Evolutionary conservation across 2,329 filamentous ascomycete species (phyloP).

Genomic region (Arthrobotrys conoides): DNA sequence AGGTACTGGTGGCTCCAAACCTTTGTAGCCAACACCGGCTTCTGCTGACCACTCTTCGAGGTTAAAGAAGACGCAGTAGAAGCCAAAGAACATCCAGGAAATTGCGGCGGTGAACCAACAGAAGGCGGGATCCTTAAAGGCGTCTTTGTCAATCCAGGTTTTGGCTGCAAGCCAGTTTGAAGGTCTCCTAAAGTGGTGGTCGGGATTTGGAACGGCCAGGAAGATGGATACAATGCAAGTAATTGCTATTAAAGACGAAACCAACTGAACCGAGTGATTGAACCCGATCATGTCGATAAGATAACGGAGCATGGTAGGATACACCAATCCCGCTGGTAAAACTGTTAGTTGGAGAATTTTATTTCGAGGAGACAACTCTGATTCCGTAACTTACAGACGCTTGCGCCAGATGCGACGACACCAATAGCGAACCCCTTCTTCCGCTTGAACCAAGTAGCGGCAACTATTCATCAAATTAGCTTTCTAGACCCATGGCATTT

Average conservation of each 20-base stretch:
- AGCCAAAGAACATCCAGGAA: slow-evolving; percentile 58
- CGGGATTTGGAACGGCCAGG: slow-evolving; percentile 48
- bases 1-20: slow-evolving; percentile 22
- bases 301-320: slow-evolving; percentile 54
- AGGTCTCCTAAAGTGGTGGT: slow-evolving; percentile 46
- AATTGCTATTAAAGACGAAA: slow-evolving; percentile 26
- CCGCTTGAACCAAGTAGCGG: slow-evolving; percentile 58
- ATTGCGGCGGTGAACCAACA: slow-evolving; percentile 54
- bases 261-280: slow-evolving; percentile 43
- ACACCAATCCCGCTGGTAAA: slow-evolving; percentile 46
- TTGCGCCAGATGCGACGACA: slow-evolving; percentile 53
- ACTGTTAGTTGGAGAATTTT: slow-evolving; percentile 1
- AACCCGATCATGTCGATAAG: slow-evolving; percentile 50
- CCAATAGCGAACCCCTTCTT: slow-evolving; percentile 60
- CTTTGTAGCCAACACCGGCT: slow-evolving; percentile 43
- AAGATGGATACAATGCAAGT: slow-evolving; percentile 55
- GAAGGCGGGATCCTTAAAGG: slow-evolving; percentile 48
- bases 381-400: slow-evolving; percentile 39
- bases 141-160: slow-evolving; percentile 50
- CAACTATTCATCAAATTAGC: slow-evolving; percentile 33
- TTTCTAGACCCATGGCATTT: too few relatives aligned
- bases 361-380: not conserved
- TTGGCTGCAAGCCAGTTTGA: slow-evolving; percentile 31
- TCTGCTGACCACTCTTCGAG: slow-evolving; percentile 52
- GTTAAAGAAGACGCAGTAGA: slow-evolving; percentile 59